Evolutionary conservation across 2,329 filamentous ascomycete genomes (phyloP), one percentile per base, ranked within the genome.

Genomic region (Aspergillus ochraceoroseus): DNA sequence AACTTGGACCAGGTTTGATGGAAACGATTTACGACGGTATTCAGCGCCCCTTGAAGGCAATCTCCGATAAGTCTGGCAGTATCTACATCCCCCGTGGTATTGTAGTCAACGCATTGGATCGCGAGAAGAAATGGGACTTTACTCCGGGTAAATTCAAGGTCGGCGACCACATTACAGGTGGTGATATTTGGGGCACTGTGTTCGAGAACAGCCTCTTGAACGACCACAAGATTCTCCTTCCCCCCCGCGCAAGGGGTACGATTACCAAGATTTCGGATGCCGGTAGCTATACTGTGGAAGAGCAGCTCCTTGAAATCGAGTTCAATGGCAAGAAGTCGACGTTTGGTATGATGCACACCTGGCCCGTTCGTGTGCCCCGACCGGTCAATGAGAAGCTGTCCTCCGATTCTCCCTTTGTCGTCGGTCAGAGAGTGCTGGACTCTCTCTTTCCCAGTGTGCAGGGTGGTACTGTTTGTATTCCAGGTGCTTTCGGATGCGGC

Each of bases 1-100:
- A 98, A 70, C 83, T 98, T 32, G 92, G 92, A 35, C 92, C 92
- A 50, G 92, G 92, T 64, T 75, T 98, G 66, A 87, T 98, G 79
- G 90, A 96, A 72, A 95, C 92, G 54, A 98, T 98, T 68, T 98
- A 96, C 76, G 92, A 98, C 67, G 92, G 92, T 73, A 98, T 98
- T 60, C 92, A 98, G 70, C 83, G 92, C 63, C 92, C 92, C 35
- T 82, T 98, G 57, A 83, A 83, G 70, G 82, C 79, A 53, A 98
- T 98, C 59, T 75, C 87, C 55, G 73, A 83, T 27, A 70, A 77
- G 33, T 81, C 88, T 37, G 74, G 87, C 61, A 88, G 86, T 68
- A 98, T 98, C 68, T 98, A 98, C 70, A 98, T 98, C 52, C 92
- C 92, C 59, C 87, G 92, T 56, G 92, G 92, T 67, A 90, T 98